Conservation (phyloP, 1,284 basidiomycete species). For the Puccinia novopanici region DNA sequence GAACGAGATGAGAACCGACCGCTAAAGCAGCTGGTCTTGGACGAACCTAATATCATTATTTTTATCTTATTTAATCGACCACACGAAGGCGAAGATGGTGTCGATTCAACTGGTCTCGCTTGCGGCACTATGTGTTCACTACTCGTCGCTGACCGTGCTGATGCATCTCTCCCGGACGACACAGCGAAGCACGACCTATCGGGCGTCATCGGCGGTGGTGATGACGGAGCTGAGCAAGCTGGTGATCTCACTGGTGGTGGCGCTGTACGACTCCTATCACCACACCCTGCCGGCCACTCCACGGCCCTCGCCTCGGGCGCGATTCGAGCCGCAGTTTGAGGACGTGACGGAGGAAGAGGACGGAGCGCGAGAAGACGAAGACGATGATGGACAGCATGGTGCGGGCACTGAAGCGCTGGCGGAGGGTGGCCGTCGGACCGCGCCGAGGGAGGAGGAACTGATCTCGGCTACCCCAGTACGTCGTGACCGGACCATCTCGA, state of each 20-base stretch:
- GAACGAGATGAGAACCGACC: no score
- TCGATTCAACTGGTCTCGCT: slow-evolving; percentile 26
- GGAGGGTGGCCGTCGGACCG: no score
- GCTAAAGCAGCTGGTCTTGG: no score
- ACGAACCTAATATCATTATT: no score
- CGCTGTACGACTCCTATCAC: slow-evolving; percentile 52
- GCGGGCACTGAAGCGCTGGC: no score
- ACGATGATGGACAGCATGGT: not conserved
- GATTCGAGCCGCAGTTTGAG: slow-evolving; percentile 17
- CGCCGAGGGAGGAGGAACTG: no score
- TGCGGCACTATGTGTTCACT: slow-evolving; percentile 34
- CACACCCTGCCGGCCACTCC: slow-evolving; percentile 42
- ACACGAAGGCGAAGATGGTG: slow-evolving; percentile 12
- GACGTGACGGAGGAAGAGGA: slow-evolving; percentile 8
- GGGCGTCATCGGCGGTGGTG: slow-evolving; percentile 41
- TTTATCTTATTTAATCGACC: not conserved
- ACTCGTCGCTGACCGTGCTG: slow-evolving; percentile 37
- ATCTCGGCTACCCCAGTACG: no score
- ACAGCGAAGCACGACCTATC: slow-evolving; percentile 14
- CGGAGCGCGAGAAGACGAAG: not conserved
- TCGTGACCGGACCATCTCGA: slow-evolving; percentile 20
- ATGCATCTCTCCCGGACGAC: slow-evolving; percentile 39
- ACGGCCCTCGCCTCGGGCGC: slow-evolving; percentile 18
- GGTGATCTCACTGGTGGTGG: slow-evolving; percentile 55
- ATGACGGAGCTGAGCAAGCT: slow-evolving; percentile 56